A percentile compares a stretch with the other conserved stretches of the same genome.
These are phyloP conservation scores for Cryphonectria japonica DNA, from an alignment of 2,329 filamentous ascomycete genomes.

Conservation along the genomic window DNA sequence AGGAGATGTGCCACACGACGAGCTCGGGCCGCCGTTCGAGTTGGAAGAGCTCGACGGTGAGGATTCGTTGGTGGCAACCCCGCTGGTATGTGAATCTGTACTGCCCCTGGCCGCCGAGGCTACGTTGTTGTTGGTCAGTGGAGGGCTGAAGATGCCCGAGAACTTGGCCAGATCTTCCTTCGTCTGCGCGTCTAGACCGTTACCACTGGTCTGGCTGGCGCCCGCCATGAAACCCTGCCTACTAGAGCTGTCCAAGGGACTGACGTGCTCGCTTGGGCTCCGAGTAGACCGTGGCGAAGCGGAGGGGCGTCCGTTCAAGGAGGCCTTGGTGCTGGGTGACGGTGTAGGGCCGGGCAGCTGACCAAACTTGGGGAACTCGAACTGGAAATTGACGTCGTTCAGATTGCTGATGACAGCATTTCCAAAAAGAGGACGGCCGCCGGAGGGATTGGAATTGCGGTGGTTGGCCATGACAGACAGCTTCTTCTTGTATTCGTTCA, in stretches of 20 bases:
- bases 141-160: constrained; percentile 63
- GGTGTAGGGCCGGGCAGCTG: constrained; percentile 59
- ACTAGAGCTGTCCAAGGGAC: constrained; percentile 37
- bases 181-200: constrained; percentile 40
- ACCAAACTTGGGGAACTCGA: constrained; percentile 95
- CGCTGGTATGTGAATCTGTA: constrained; percentile 56
- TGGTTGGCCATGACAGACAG: constrained; percentile 61
- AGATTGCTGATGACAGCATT: constrained; percentile 59
- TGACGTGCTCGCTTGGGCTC: constrained; percentile 40
- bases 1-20: constrained; percentile 76
- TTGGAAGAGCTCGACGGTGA: constrained; percentile 68
- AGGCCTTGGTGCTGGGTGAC: constrained; percentile 34
- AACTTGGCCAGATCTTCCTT: constrained; percentile 60
- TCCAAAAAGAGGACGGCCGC: constrained; percentile 51
- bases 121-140: constrained; percentile 47
- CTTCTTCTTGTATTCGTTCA: constrained; percentile 89
- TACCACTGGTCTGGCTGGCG: constrained; percentile 40
- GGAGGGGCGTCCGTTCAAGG: constrained; percentile 26
- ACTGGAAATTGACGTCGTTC: constrained; percentile 83
- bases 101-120: constrained; percentile 53
- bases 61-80: constrained; percentile 59
- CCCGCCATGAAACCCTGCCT: constrained; percentile 37
- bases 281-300: constrained; percentile 30
- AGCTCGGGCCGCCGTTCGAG: constrained; percentile 62
- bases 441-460: constrained; percentile 35